Conservation (phyloP, 2,329 filamentous ascomycete species). For the Cryphonectria nitschkei region DNA sequence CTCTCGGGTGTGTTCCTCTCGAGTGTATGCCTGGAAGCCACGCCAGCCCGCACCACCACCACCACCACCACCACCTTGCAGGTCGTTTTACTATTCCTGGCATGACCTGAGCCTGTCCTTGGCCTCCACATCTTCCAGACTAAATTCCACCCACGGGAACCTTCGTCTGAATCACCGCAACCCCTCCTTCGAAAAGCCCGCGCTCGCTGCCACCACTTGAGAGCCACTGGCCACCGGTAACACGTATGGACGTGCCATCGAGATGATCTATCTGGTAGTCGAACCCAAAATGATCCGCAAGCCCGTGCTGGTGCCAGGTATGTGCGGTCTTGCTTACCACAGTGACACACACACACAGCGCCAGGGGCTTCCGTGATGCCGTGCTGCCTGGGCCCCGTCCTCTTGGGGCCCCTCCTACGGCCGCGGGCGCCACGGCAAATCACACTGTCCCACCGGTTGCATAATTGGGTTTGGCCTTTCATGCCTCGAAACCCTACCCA, state of each 20-base stretch:
- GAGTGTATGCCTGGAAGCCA: not conserved
- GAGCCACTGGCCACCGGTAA: too few species aligned
- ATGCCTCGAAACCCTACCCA: conserved; percentile 10
- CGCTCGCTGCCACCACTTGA: not conserved
- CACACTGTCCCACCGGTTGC: conserved; percentile 12
- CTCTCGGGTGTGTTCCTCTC: not conserved
- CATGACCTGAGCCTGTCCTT: not conserved
- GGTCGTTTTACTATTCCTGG: not conserved
- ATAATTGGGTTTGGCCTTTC: conserved; percentile 9
- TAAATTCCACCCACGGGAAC: not conserved
- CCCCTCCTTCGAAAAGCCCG: not conserved
- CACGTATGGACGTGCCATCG: not conserved
- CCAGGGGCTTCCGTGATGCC: conserved; percentile 16
- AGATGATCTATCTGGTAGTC: not conserved
- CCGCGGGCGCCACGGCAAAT: conserved; percentile 20
- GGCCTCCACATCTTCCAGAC: not conserved
- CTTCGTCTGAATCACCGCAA: not conserved
- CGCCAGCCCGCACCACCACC: not conserved
- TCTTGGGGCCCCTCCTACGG: conserved; percentile 14
- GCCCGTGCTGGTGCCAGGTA: not conserved
- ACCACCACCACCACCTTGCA: not conserved
- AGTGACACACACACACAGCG: not conserved
- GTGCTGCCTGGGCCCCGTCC: conserved; percentile 15
- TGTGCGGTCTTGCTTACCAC: not conserved
- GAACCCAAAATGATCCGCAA: not conserved